Percentiles rank a stretch among this genome's conserved stretches.
phyloP scores from a whole-genome alignment of 495 filamentous ascomycete genomes.

The Penicillium steckii region DNA sequence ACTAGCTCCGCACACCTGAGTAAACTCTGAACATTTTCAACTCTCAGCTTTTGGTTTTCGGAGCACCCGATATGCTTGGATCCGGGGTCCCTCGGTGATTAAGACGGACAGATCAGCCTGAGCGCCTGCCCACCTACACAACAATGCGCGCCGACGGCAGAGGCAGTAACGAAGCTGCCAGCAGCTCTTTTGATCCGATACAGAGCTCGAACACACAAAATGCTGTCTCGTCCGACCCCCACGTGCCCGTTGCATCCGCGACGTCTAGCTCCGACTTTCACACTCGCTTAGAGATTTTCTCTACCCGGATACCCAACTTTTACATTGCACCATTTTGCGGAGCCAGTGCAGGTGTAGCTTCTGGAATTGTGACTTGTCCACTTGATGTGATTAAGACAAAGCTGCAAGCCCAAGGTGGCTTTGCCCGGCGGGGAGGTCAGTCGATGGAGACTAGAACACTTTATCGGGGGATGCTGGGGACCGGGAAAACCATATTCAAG shows the following conservation, averaged over 20 bases:
- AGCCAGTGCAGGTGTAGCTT: constrained; percentile 83
- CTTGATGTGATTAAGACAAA: constrained; percentile 99
- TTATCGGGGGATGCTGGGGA: constrained; percentile 86
- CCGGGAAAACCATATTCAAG: constrained; percentile 75
- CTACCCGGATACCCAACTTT: constrained; percentile 48
- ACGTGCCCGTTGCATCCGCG: constrained; percentile 15
- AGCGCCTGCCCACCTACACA: constrained; percentile 32
- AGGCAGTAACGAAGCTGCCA: constrained; percentile 31
- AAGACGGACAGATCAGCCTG: constrained; percentile 41
- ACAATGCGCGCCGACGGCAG: constrained; percentile 39
- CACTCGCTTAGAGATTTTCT: constrained; percentile 55
- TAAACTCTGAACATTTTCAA: constrained; percentile 12
- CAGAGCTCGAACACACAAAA: constrained; percentile 21
- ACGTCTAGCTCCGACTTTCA: constrained; percentile 35
- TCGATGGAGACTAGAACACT: constrained; percentile 48
- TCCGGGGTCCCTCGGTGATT: constrained; percentile 46
- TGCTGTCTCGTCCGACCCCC: constrained; percentile 18
- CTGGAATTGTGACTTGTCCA: constrained; percentile 92
- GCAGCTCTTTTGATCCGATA: constrained; percentile 28
- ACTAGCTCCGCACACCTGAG: not conserved
- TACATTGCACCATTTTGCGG: constrained; percentile 71
- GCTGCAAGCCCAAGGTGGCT: constrained; percentile 89
- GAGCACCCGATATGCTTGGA: constrained; percentile 50
- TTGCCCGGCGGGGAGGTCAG: constrained; percentile 50
- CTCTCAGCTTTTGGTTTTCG: constrained; percentile 38